A percentile compares a stretch with the other conserved stretches of the same genome.
phyloP scores from a whole-genome alignment of 805 yeast genomes.

The Grigorovia humatica region DNA sequence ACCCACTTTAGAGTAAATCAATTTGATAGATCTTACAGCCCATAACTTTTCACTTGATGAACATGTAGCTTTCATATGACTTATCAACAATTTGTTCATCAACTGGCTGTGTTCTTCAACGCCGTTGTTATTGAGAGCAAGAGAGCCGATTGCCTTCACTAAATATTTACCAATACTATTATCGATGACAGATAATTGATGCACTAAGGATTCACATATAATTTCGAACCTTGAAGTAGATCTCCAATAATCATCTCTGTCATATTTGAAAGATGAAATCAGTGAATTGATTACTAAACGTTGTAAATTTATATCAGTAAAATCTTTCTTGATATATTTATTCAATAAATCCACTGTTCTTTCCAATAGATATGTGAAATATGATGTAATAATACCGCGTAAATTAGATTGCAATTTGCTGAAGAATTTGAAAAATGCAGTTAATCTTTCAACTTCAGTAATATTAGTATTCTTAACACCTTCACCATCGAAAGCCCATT shows the following conservation, averaged over 20 bases:
- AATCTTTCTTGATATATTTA: conserved; percentile 36
- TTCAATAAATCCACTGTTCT: conserved; percentile 48
- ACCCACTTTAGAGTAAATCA: conserved; percentile 82
- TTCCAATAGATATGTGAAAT: conserved; percentile 77
- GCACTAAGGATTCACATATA: conserved; percentile 50
- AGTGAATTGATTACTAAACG: conserved; percentile 66
- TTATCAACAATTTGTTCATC: conserved; percentile 52
- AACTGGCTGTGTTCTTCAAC: conserved; percentile 64
- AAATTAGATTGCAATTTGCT: conserved; percentile 74
- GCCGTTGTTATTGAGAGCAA: conserved; percentile 61
- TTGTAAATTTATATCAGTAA: conserved; percentile 47
- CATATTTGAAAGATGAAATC: conserved; percentile 73
- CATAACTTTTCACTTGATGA: conserved; percentile 54
- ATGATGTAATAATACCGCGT: conserved; percentile 79
- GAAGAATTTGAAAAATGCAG: conserved; percentile 77
- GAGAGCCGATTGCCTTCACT: conserved; percentile 67
- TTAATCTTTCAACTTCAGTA: conserved; percentile 45
- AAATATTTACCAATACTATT: conserved; percentile 68
- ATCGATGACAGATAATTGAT: conserved; percentile 60
- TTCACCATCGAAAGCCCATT: conserved; percentile 90
- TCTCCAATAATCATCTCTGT: conserved; percentile 93
- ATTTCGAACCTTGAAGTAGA: conserved; percentile 74
- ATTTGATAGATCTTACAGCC: conserved; percentile 71
- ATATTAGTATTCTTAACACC: conserved; percentile 40
- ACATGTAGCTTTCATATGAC: conserved; percentile 58